phyloP scores from a whole-genome alignment of 2,329 filamentous ascomycete genomes.

The Phaeoacremonium minimum region DNA sequence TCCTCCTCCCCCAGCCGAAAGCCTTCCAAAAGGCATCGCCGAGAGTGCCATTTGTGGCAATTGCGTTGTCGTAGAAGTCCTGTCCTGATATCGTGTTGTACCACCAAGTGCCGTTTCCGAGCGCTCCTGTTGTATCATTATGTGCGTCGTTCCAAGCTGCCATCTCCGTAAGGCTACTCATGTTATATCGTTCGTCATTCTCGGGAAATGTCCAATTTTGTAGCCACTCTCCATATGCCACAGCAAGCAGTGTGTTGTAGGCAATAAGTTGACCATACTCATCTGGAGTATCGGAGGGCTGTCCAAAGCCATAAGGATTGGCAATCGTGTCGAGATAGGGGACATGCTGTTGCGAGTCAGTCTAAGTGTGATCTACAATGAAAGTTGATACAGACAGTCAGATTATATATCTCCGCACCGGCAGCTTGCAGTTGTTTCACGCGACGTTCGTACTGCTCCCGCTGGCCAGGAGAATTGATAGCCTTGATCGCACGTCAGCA shows the following conservation, averaged over 20 bases:
- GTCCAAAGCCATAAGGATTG: conserved; percentile 9
- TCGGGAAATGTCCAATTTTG: conserved; percentile 10
- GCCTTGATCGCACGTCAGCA: no score
- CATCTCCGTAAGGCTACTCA: conserved; percentile 11
- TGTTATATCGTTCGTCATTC: conserved; percentile 9
- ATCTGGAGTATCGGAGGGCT: conserved; percentile 4
- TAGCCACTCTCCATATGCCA: conserved; percentile 14
- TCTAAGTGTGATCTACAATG: no score
- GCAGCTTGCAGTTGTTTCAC: conserved; percentile 1
- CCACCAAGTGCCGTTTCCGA: conserved; percentile 14
- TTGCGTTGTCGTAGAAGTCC: conserved; percentile 7
- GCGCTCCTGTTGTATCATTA: conserved; percentile 9
- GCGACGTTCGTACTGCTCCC: neutral
- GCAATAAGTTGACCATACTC: conserved; percentile 8
- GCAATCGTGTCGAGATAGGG: conserved; percentile 6
- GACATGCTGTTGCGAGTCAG: no score
- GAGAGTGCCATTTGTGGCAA: conserved; percentile 7
- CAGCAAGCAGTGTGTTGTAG: conserved; percentile 12
- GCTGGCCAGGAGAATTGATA: neutral
- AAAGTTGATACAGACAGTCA: conserved; percentile 1
- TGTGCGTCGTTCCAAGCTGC: conserved; percentile 13
- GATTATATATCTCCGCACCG: conserved; percentile 1
- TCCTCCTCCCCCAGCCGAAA: conserved; percentile 7
- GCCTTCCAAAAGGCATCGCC: conserved; percentile 6
- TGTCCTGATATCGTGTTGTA: conserved; percentile 9